Evolutionary conservation across 805 yeast species (phyloP).

Genomic region (Saccharomycopsis sp.): DNA sequence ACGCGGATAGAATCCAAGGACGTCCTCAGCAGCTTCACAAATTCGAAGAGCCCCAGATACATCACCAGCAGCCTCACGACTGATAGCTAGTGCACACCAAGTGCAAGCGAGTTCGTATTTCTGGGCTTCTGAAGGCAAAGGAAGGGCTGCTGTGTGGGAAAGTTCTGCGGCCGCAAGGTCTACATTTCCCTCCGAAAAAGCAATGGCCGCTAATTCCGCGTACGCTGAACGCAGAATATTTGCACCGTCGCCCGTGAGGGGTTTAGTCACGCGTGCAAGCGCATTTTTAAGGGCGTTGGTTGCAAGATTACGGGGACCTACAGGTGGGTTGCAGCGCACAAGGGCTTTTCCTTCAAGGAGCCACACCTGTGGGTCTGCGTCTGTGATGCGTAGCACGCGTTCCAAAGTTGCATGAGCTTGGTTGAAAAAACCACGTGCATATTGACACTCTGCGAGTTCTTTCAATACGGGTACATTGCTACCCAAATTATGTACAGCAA

Average conservation of each 20-base stretch:
- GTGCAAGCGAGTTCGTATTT: constrained; percentile 41
- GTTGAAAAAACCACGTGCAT: constrained; percentile 40
- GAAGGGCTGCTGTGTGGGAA: constrained; percentile 43
- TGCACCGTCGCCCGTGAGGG: constrained; percentile 31
- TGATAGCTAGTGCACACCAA: constrained; percentile 49
- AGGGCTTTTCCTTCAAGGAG: constrained; percentile 44
- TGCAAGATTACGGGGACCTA: constrained; percentile 41
- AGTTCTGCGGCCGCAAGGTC: constrained; percentile 43
- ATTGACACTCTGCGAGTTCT: constrained; percentile 48
- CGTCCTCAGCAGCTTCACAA: constrained; percentile 41
- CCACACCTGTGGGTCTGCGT: constrained; percentile 42
- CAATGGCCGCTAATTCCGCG: constrained; percentile 50
- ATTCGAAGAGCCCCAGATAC: constrained; percentile 42
- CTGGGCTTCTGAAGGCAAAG: constrained; percentile 41
- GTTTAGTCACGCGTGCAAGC: constrained; percentile 28
- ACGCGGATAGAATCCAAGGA: constrained; percentile 40
- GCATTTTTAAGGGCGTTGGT: constrained; percentile 41
- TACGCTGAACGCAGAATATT: constrained; percentile 46
- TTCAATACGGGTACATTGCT: constrained; percentile 37
- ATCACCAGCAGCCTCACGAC: constrained; percentile 42
- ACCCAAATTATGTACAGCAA: constrained; percentile 32
- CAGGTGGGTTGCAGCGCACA: constrained; percentile 26
- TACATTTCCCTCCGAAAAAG: constrained; percentile 43
- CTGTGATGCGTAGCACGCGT: constrained; percentile 34
- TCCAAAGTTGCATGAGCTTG: constrained; percentile 46